Evolutionary conservation across 495 filamentous ascomycete genomes (phyloP).

Genomic region (Neurospora africana): DNA sequence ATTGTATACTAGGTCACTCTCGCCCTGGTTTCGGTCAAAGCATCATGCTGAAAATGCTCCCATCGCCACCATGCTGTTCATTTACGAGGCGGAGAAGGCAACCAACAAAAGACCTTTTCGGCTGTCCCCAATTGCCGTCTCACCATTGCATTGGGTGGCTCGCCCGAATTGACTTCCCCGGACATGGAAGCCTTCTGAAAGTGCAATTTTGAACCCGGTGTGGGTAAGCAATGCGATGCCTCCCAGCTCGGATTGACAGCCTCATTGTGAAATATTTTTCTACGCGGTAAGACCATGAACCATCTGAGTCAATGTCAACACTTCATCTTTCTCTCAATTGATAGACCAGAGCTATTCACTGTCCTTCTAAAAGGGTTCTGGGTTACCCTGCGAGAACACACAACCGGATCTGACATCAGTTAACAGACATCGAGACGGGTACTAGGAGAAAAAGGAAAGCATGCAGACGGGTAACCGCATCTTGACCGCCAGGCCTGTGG

Average conservation of each 20-base stretch:
- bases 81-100: not conserved
- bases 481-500: conserved; percentile 10
- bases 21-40: not conserved
- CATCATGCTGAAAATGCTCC: not conserved
- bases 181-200: not conserved
- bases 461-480: conserved; percentile 7
- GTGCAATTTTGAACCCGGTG: not conserved
- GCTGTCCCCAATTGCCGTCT: not conserved
- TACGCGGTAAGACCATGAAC: not conserved
- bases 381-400: not conserved
- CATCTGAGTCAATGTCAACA: not conserved
- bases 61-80: not conserved
- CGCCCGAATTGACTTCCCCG: not conserved
- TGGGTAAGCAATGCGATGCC: not conserved
- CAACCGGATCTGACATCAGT: not conserved
- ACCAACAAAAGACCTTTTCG: not conserved
- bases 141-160: not conserved
- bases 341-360: not conserved
- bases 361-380: not conserved
- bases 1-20: not conserved
- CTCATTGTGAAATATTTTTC: not conserved
- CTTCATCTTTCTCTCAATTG: not conserved
- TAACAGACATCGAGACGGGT: not conserved
- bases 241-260: not conserved
- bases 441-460: not conserved